A percentile compares a stretch with the other conserved stretches of the same genome.
phyloP scores from a whole-genome alignment of 352 stramenopile species.

The Pythium plurisporium region DNA sequence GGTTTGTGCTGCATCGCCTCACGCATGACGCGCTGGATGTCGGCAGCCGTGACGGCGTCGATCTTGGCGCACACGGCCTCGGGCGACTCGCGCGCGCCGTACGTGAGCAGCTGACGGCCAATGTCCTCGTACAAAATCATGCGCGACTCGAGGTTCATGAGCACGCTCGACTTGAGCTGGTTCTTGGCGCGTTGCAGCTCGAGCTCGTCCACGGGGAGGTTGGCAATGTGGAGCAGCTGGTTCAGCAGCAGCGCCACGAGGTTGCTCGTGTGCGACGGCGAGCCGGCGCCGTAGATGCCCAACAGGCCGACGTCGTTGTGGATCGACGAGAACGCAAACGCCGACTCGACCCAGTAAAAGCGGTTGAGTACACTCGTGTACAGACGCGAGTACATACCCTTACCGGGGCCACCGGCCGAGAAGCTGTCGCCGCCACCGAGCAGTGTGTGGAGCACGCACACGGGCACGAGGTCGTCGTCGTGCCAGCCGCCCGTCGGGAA shows the following conservation, averaged over 20 bases:
- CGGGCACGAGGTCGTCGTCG: slow-evolving; percentile 92
- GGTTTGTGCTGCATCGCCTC: slow-evolving; percentile 71
- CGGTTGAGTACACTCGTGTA: slow-evolving; percentile 97
- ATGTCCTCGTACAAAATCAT: slow-evolving; percentile 99
- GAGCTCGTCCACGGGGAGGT: slow-evolving; percentile 58
- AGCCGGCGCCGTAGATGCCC: slow-evolving; percentile 90
- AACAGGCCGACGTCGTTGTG: slow-evolving; percentile 94
- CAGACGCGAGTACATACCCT: slow-evolving; percentile 99
- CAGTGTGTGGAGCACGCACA: slow-evolving; percentile 97
- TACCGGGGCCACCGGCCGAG: slow-evolving; percentile 97
- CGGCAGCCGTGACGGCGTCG: slow-evolving; percentile 78
- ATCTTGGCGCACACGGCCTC: slow-evolving; percentile 86
- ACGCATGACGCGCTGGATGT: slow-evolving; percentile 79
- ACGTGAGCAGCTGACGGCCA: slow-evolving; percentile 96
- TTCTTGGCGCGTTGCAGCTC: slow-evolving; percentile 97
- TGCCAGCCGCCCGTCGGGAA: slow-evolving; percentile 97
- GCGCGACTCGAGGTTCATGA: slow-evolving; percentile 98
- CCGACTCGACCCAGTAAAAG: slow-evolving; percentile 97
- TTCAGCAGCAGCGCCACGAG: slow-evolving; percentile 92
- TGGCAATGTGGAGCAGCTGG: slow-evolving; percentile 90
- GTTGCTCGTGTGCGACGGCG: slow-evolving; percentile 86
- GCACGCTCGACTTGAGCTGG: slow-evolving; percentile 98
- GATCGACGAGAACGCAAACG: slow-evolving; percentile 96
- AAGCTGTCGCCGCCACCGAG: slow-evolving; percentile 98
- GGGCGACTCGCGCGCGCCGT: slow-evolving; percentile 90